These are phyloP conservation scores for Trematosphaeria pertusa DNA, from an alignment of 2,329 filamentous ascomycete genomes.

Conservation along the genomic window DNA sequence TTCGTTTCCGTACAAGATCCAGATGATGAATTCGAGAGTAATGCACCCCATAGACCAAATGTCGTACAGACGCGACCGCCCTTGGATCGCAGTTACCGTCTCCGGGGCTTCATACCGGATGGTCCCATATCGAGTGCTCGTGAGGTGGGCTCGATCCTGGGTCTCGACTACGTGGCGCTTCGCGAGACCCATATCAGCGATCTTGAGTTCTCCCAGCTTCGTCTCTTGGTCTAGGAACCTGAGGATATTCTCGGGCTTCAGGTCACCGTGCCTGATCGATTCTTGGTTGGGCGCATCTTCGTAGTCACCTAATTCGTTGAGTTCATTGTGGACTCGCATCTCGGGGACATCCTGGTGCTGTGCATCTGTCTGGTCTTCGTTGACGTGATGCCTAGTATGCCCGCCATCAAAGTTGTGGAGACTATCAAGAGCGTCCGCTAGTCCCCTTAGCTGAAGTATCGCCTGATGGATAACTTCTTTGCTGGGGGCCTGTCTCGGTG, in stretches of 20 bases:
- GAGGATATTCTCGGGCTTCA: slow-evolving; percentile 35
- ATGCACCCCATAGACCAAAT: slow-evolving; percentile 38
- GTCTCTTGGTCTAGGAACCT: slow-evolving; percentile 5
- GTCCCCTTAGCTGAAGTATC: slow-evolving; percentile 18
- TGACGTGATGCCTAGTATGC: background rate
- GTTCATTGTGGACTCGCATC: background rate
- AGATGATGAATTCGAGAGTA: slow-evolving; percentile 30
- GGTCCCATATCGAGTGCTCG: slow-evolving; percentile 19
- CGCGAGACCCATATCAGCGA: slow-evolving; percentile 22
- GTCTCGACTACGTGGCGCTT: slow-evolving; percentile 18
- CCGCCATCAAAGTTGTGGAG: slow-evolving; percentile 15
- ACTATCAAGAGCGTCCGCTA: slow-evolving; percentile 21
- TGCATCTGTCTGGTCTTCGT: background rate
- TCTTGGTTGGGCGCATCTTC: background rate
- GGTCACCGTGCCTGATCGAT: slow-evolving; percentile 25
- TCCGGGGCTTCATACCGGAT: slow-evolving; percentile 25
- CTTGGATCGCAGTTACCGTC: background rate
- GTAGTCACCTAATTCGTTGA: background rate
- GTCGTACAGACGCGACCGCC: slow-evolving; percentile 26
- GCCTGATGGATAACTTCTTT: slow-evolving; percentile 2
- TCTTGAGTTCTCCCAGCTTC: slow-evolving; percentile 19
- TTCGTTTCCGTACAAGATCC: slow-evolving; percentile 28
- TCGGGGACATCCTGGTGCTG: background rate
- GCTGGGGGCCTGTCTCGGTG: slow-evolving; percentile 2
- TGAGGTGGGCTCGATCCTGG: background rate